Percentiles rank a stretch among this genome's conserved stretches.
These are phyloP conservation scores for Phytophthora lateralis DNA, from an alignment of 352 stramenopile genomes.

Conservation along the genomic window DNA sequence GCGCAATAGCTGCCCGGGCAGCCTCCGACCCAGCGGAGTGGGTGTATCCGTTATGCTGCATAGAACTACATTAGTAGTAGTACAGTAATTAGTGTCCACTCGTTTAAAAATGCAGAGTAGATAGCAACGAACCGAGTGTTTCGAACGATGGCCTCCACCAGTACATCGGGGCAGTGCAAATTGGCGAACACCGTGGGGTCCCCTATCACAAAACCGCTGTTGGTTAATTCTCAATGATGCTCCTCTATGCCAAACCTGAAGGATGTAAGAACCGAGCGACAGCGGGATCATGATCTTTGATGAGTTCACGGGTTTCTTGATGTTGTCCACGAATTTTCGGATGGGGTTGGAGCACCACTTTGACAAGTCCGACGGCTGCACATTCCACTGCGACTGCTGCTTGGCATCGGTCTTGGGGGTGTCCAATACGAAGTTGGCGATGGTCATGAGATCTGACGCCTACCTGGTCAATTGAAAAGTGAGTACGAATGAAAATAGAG, in stretches of 20 bases:
- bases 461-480: not conserved
- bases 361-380: slow-evolving; percentile 71
- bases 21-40: slow-evolving; percentile 89
- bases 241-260: not conserved
- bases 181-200: slow-evolving; percentile 94
- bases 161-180: slow-evolving; percentile 88
- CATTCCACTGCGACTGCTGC: slow-evolving; percentile 47
- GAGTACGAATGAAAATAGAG: not conserved
- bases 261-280: slow-evolving; percentile 67
- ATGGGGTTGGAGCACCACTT: slow-evolving; percentile 91
- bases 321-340: slow-evolving; percentile 94
- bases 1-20: slow-evolving; percentile 90
- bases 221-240: not conserved
- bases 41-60: slow-evolving; percentile 93
- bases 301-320: slow-evolving; percentile 89
- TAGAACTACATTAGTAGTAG: slow-evolving; percentile 43
- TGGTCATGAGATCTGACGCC: not conserved
- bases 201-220: slow-evolving; percentile 37
- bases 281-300: slow-evolving; percentile 93
- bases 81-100: not conserved
- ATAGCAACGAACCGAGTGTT: slow-evolving; percentile 54
- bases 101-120: too few species aligned
- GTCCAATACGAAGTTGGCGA: not conserved
- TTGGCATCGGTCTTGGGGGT: not conserved
- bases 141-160: slow-evolving; percentile 77